Evolutionary conservation across 2,329 filamentous ascomycete species (phyloP).

Genomic region (Septoria linicola): DNA sequence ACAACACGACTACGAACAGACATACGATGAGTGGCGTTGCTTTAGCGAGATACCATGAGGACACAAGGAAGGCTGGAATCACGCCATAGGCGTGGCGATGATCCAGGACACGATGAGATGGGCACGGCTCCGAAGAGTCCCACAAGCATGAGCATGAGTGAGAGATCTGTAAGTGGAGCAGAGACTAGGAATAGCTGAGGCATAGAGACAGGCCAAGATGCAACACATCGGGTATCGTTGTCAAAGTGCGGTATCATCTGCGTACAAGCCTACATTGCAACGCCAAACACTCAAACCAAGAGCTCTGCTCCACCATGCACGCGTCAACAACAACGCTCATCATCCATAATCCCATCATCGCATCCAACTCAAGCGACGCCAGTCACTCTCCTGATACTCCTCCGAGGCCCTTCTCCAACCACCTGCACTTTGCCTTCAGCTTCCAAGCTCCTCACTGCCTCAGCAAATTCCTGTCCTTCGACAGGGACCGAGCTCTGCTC

Average conservation of each 20-base stretch:
- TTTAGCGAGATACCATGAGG: too few species aligned
- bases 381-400: conserved; percentile 74
- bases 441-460: conserved; percentile 77
- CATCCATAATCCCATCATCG: conserved; percentile 3
- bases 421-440: conserved; percentile 80
- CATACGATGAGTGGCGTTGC: too few species aligned
- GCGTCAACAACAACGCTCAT: not conserved
- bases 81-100: too few species aligned
- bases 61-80: too few species aligned
- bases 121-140: not conserved
- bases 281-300: not conserved
- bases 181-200: not conserved
- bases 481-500: conserved; percentile 69
- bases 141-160: not conserved
- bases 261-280: conserved; percentile 1
- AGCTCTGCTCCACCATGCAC: not conserved
- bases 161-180: conserved; percentile 7
- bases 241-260: conserved; percentile 11
- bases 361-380: conserved; percentile 42
- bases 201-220: not conserved
- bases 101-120: not conserved
- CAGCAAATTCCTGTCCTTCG: conserved; percentile 77
- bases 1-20: too few species aligned
- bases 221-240: not conserved
- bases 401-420: conserved; percentile 78